Evolutionary conservation across 257 asterid genomes (phyloP), one percentile per base, ranked within the genome.

Genomic region (Nyctanthes arbortristis): DNA sequence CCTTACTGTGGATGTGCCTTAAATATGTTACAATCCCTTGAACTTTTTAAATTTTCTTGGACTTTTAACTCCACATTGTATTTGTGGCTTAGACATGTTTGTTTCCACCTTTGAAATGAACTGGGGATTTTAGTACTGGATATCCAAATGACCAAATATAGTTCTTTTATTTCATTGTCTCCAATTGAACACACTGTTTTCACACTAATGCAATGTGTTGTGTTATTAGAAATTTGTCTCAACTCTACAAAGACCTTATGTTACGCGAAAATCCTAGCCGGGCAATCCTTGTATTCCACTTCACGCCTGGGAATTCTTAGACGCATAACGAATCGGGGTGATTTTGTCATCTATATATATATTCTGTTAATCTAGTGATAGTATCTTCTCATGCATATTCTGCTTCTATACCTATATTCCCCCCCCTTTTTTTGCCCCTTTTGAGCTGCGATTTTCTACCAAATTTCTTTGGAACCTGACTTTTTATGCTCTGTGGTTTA

Each of bases 31-130:
- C 62, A 68, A 72, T 77, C 76, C 54, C 49, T 72, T 69, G 37
- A 75, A 73, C 72, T 49, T 70, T 78, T 78, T 72, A 65, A 70
- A 69, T 76, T 78, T 85, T 75, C 74, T 65, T 83, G 84, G 81
- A 52, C 76, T 67, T 71, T n/a, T 79, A 77, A 79, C 78, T 80
- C 33, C 78, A 77, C 56, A 75, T 80, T 74, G 54, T 67, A 71
- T 77, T 35, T 79, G 80, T 84, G 78, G 75, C 73, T 70, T 84
- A 77, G 94, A 85, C 87, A 57, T 84, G 73, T 79, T 80, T 76
- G 78, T 84, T 78, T 77, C 76, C 37, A 66, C 49, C 77, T 80
- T 77, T 56, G 36, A 59, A 75, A 75, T 64, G 72, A 81, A 81
- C 77, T 77, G 60, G 80, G 73, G 77, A 80, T 88, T 84, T 78